A percentile compares a stretch with the other conserved stretches of the same genome.
Conservation (phyloP, 805 yeast genomes). For the Saturnispora silvae region DNA sequence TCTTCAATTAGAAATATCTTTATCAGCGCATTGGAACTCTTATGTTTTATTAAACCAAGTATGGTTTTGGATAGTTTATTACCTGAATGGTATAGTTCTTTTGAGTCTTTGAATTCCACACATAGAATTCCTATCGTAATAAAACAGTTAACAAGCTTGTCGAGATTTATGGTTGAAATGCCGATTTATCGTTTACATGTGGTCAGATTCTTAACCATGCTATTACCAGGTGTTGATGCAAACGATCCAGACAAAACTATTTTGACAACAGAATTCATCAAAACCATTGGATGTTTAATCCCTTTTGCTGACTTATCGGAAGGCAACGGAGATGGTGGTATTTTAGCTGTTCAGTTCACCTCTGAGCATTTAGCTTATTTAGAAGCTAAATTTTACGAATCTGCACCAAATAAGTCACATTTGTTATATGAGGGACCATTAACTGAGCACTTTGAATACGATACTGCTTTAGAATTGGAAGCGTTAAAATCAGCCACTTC, state of each 20-base stretch:
- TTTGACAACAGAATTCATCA: slow-evolving; percentile 56
- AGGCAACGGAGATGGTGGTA: slow-evolving; percentile 31
- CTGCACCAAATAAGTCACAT: slow-evolving; percentile 19
- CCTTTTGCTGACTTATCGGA: slow-evolving; percentile 57
- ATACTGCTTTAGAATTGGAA: slow-evolving; percentile 34
- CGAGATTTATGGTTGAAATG: slow-evolving; percentile 53
- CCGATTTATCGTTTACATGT: slow-evolving; percentile 68
- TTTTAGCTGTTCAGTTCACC: slow-evolving; percentile 44
- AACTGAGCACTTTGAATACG: slow-evolving; percentile 28
- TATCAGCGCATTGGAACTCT: slow-evolving; percentile 46
- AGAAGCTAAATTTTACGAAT: slow-evolving; percentile 30
- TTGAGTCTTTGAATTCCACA: slow-evolving; percentile 55
- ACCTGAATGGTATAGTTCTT: slow-evolving; percentile 67
- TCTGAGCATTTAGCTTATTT: slow-evolving; percentile 51
- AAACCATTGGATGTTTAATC: slow-evolving; percentile 57
- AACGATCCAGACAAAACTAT: slow-evolving; percentile 73
- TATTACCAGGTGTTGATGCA: slow-evolving; percentile 76
- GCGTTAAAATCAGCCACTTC: slow-evolving; percentile 69
- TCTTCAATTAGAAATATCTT: slow-evolving; percentile 45
- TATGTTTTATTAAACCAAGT: slow-evolving; percentile 54
- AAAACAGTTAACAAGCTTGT: slow-evolving; percentile 51
- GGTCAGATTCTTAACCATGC: slow-evolving; percentile 57
- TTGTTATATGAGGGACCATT: slow-evolving; percentile 15
- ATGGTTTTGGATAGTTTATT: slow-evolving; percentile 42
- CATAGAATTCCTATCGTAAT: slow-evolving; percentile 73